These are phyloP conservation scores for Chalciporus pseudorubinellus DNA, from an alignment of 768 basidiomycete species.

Conservation along the genomic window DNA sequence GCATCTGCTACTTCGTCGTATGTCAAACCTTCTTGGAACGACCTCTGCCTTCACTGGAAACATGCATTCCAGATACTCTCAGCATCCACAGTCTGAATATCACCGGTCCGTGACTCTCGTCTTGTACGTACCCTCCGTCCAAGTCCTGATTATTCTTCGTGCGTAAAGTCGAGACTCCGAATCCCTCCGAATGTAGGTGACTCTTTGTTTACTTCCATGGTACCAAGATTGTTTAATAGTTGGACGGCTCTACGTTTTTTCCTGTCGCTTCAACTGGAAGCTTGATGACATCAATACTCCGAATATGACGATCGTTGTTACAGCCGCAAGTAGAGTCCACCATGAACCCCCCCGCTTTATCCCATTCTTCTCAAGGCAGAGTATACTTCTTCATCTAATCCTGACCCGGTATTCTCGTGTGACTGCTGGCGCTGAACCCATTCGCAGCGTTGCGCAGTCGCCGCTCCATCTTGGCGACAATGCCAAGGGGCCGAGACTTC, in stretches of 20 bases:
- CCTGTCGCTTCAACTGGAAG: not conserved
- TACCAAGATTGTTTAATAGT: constrained; percentile 1
- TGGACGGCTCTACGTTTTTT: constrained; percentile 15
- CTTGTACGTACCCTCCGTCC: not conserved
- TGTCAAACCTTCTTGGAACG: not conserved
- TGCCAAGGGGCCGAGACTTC: too few relatives aligned
- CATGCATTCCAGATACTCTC: constrained; percentile 19
- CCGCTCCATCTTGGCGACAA: too few relatives aligned
- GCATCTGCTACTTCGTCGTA: constrained; percentile 20
- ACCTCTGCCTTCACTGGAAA: not conserved
- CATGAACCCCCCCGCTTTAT: not conserved
- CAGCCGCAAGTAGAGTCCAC: constrained; percentile 15
- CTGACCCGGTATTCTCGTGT: not conserved
- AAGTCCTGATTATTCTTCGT: constrained; percentile 7
- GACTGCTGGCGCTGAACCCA: too few relatives aligned
- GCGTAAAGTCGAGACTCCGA: not conserved
- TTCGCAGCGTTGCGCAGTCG: too few relatives aligned
- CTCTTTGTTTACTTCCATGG: not conserved
- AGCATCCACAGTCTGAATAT: constrained; percentile 13
- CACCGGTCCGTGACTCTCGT: not conserved
- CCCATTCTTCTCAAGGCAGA: constrained; percentile 10
- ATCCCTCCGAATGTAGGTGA: constrained; percentile 12
- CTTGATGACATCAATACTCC: too few relatives aligned
- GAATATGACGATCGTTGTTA: not conserved
- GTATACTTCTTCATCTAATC: constrained; percentile 4